phyloP scores from a whole-genome alignment of 805 yeast genomes.

The Saccharomyces eubayanus region DNA sequence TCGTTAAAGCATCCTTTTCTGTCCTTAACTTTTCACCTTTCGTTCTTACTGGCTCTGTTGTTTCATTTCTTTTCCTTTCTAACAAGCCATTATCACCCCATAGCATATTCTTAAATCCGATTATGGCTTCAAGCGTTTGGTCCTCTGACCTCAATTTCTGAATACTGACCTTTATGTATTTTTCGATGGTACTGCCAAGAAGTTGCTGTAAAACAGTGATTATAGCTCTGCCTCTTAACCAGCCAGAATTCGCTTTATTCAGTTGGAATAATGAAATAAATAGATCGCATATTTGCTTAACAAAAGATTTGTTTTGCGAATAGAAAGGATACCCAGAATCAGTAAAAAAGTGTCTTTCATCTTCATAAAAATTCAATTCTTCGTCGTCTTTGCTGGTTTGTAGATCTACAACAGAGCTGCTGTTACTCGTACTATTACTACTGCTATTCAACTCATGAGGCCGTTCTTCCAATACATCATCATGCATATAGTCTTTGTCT shows the following conservation, averaged over 20 bases:
- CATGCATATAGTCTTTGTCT: background rate
- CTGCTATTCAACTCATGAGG: background rate
- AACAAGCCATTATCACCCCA: conserved; percentile 52
- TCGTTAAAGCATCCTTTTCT: conserved; percentile 47
- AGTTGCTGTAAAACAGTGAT: conserved; percentile 75
- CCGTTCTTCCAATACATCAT: background rate
- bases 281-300: conserved; percentile 74
- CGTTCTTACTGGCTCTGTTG: conserved; percentile 30
- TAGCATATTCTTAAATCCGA: conserved; percentile 24
- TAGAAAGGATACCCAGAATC: background rate
- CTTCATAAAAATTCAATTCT: conserved; percentile 9
- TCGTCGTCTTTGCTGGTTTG: conserved; percentile 3
- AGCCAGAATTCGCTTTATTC: conserved; percentile 47
- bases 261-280: conserved; percentile 63
- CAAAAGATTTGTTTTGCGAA: conserved; percentile 40
- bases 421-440: background rate
- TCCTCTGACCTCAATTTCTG: conserved; percentile 27
- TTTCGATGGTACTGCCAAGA: conserved; percentile 81
- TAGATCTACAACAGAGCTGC: conserved; percentile 3
- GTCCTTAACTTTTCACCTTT: conserved; percentile 44
- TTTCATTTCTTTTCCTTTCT: conserved; percentile 31
- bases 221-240: conserved; percentile 82
- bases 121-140: conserved; percentile 37
- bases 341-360: conserved; percentile 8
- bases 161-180: conserved; percentile 41